Evolutionary conservation across 2,329 filamentous ascomycete genomes (phyloP), one percentile per base, ranked within the genome.

Genomic region (Colletotrichum melonis): DNA sequence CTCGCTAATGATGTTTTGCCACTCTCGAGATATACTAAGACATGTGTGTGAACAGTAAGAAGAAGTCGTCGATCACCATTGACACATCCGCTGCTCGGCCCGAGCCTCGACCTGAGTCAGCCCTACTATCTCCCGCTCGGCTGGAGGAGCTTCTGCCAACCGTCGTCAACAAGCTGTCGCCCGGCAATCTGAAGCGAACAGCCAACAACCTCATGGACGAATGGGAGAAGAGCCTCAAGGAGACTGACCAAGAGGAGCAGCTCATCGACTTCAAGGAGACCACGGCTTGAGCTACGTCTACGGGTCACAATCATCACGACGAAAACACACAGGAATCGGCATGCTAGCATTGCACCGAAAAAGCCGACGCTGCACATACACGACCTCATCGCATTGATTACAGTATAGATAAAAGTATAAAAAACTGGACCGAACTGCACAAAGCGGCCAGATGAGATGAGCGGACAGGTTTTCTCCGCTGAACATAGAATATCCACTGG

Each of bases 161-260:
- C 62, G 89, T 92, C 60, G 88, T 97, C 69, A 92, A 92, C 79
- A 91, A 92, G 75, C 84, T 95, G 55, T 89, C 91, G 9, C 93
- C 95, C 0, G 92, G 91, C 76, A 95, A 94, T 78, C 85, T 98
- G 77, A 94, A 95, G 80, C 90, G 91, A 49, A 96, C 94, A 1
- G 94, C 95, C n/a, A 93, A 92, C 46, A 93, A 93, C 75, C 87
- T 98, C 70, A 95, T 98, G 91, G 93, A 92, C 76, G 95, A 98
- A 80, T 97, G 95, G 94, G 96, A 98, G 84, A 94, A 91, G 81
- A 94, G 90, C 76, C 85, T 95, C 16, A 69, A 66, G 30, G 57
- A 81, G 64, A 49, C 16, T 1, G 67, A 71, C 56, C 56, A 73
- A 54, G 54, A 63, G 46, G 66, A 69, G 55, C 70, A 72, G 67